Percentiles rank a stretch among this genome's conserved stretches.
These are phyloP conservation scores for Schizochytrium sp. DNA, from an alignment of 108 stramenopile species.

Conservation along the genomic window DNA sequence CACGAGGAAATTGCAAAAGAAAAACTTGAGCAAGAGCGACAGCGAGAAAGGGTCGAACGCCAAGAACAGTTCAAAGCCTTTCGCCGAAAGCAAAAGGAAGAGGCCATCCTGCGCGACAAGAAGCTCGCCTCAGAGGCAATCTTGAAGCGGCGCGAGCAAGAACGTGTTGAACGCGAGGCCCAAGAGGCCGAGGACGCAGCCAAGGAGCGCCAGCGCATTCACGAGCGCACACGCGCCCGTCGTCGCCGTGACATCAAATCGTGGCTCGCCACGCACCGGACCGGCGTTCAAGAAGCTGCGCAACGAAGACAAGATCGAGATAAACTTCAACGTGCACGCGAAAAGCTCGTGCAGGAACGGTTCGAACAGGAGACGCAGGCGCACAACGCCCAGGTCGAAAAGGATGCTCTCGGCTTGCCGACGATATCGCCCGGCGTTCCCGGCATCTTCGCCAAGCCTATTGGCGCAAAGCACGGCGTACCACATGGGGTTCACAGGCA, in stretches of 20 bases:
- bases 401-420: background rate
- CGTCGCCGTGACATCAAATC: background rate
- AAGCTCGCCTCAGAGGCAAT: background rate
- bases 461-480: background rate
- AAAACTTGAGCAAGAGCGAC: background rate
- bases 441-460: background rate
- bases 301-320: background rate
- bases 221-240: background rate
- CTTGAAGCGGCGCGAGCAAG: background rate
- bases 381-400: background rate
- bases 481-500: background rate
- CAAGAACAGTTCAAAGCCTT: constrained; percentile 7
- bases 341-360: background rate
- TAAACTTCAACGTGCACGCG: background rate
- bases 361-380: background rate
- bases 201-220: background rate
- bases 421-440: background rate
- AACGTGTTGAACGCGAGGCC: background rate
- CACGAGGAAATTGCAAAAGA: background rate
- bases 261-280: background rate
- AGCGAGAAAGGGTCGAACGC: background rate
- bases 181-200: background rate
- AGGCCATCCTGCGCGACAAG: background rate
- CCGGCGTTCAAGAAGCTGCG: background rate
- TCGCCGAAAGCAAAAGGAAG: background rate